Evolutionary conservation across 2,329 filamentous ascomycete species (phyloP).

Genomic region (Pseudogymnoascus sp.): DNA sequence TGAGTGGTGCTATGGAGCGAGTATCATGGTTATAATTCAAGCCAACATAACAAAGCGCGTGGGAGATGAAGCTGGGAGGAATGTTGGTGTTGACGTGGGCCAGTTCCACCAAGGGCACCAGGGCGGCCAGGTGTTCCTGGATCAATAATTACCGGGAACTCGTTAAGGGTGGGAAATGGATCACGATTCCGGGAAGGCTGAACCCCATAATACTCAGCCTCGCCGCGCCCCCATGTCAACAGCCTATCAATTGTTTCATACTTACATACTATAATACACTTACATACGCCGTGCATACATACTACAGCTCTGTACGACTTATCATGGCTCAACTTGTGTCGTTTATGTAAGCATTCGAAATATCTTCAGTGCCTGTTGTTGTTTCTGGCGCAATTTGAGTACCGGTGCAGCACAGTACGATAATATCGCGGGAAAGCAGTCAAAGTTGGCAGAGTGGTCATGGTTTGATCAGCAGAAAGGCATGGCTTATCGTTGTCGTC

Average conservation of each 20-base stretch:
- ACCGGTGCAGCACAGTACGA: not conserved
- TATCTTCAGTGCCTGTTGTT: not conserved
- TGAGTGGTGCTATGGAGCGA: conserved; percentile 14
- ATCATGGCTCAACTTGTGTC: not conserved
- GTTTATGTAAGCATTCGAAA: not conserved
- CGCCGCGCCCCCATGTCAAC: not conserved
- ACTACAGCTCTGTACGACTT: not conserved
- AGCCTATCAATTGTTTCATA: not conserved
- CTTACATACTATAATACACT: not conserved
- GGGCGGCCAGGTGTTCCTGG: conserved; percentile 4
- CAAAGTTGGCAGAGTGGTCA: not conserved
- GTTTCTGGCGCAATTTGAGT: too few relatives aligned
- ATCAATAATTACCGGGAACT: conserved; percentile 1
- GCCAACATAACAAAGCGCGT: not conserved
- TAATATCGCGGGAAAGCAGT: not conserved
- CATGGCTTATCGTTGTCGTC: too few relatives aligned
- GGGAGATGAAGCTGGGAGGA: not conserved
- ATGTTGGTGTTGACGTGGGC: conserved; percentile 6
- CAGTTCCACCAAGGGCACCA: not conserved
- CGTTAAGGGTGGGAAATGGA: conserved; percentile 6
- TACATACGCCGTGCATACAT: conserved; percentile 1
- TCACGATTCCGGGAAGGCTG: not conserved
- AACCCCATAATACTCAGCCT: not conserved
- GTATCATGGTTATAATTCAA: conserved; percentile 5
- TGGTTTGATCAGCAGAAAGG: not conserved